These are phyloP conservation scores for Phlegmacium glaucopus DNA, from an alignment of 768 basidiomycete genomes.

Conservation along the genomic window DNA sequence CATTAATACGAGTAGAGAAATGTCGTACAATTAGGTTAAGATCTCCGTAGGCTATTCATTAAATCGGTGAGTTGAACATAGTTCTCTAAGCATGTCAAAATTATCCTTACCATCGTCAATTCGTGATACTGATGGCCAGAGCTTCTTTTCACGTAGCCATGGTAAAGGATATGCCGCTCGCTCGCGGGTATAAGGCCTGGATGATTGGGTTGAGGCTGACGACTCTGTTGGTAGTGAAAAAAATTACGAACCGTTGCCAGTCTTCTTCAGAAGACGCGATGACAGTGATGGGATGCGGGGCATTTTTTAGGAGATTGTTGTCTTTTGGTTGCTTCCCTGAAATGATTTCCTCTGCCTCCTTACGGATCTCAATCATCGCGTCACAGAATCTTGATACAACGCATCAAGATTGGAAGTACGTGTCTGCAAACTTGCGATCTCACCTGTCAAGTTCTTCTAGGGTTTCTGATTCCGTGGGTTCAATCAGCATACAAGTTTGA, in stretches of 20 bases:
- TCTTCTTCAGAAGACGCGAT: conserved; percentile 69
- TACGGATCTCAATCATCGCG: conserved; percentile 95
- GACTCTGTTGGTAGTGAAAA: too few species aligned
- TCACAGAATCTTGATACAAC: conserved; percentile 77
- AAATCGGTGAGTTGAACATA: background rate
- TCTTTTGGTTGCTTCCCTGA: conserved; percentile 85
- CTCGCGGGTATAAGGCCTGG: conserved; percentile 85
- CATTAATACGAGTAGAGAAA: background rate
- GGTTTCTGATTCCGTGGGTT: conserved; percentile 95
- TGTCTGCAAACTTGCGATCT: conserved; percentile 6
- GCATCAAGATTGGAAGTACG: background rate
- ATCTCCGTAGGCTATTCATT: conserved; percentile 79
- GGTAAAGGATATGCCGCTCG: conserved; percentile 88
- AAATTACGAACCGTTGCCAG: conserved; percentile 73
- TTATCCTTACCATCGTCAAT: conserved; percentile 81
- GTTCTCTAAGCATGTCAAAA: background rate
- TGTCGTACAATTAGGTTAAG: conserved; percentile 78
- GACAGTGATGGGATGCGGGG: conserved; percentile 84
- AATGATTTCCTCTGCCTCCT: conserved; percentile 86
- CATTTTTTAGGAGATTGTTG: conserved; percentile 91
- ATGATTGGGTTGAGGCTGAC: too few species aligned
- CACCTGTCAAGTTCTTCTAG: conserved; percentile 89
- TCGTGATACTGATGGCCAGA: conserved; percentile 93
- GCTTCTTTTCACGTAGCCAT: conserved; percentile 84
- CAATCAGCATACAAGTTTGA: conserved; percentile 95